phyloP scores from a whole-genome alignment of 805 yeast genomes.

The Blastobotrys parvus region DNA sequence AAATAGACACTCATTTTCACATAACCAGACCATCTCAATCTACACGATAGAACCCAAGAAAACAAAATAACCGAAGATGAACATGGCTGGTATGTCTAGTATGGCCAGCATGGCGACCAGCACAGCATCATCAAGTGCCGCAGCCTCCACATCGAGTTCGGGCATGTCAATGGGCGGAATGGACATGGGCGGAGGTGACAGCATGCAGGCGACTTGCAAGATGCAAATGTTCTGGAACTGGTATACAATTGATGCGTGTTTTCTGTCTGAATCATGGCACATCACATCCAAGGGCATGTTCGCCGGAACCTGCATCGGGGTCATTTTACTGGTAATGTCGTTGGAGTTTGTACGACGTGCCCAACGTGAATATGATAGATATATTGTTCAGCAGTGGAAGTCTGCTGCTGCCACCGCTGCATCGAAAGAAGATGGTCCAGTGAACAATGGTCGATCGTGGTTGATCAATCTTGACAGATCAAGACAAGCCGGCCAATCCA shows the following conservation, averaged over 20 bases:
- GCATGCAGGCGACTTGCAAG: conserved; percentile 24
- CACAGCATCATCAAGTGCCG: conserved; percentile 6
- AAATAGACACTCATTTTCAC: too few relatives aligned
- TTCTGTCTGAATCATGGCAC: conserved; percentile 57
- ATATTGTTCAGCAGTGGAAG: conserved; percentile 19
- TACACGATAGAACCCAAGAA: too few relatives aligned
- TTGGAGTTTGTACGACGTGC: conserved; percentile 51
- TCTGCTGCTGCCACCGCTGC: conserved; percentile 14
- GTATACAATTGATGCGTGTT: conserved; percentile 60
- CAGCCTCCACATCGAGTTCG: background rate
- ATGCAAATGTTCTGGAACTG: conserved; percentile 64
- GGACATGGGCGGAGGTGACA: conserved; percentile 15
- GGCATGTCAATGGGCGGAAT: conserved; percentile 12
- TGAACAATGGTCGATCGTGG: background rate
- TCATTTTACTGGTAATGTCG: conserved; percentile 47
- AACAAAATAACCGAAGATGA: too few relatives aligned
- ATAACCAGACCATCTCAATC: too few relatives aligned
- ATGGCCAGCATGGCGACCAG: background rate
- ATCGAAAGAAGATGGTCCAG: background rate
- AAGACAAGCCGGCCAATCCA: background rate
- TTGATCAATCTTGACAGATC: too few relatives aligned
- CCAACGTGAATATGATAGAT: conserved; percentile 37
- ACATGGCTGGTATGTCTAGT: background rate
- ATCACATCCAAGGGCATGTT: conserved; percentile 49
- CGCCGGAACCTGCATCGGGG: conserved; percentile 69